Conservation (phyloP, 192 early-diverging fungal genomes). For the Podila epicladia region DNA sequence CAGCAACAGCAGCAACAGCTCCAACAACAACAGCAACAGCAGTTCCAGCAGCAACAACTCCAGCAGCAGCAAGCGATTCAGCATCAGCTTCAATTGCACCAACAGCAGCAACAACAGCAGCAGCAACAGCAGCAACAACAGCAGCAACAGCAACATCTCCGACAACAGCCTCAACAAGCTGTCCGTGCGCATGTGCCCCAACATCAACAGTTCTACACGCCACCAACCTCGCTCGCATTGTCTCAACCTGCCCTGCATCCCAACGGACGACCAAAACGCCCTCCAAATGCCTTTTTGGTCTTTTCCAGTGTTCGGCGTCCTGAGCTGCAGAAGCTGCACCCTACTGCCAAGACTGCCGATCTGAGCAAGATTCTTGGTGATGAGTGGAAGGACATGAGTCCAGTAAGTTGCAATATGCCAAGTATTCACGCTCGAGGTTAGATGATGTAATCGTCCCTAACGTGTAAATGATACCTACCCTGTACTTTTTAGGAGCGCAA, state of each 20-base stretch:
- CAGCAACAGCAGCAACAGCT: constrained; percentile 17
- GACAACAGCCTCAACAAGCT: constrained; percentile 10
- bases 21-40: constrained; percentile 28
- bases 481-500: constrained; percentile 56
- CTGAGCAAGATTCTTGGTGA: constrained; percentile 73
- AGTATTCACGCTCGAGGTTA: neutral
- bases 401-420: constrained; percentile 25
- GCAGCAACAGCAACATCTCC: neutral
- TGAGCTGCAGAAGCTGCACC: constrained; percentile 66
- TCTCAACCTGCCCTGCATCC: constrained; percentile 26
- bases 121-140: constrained; percentile 25
- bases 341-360: constrained; percentile 67
- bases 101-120: constrained; percentile 25
- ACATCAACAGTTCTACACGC: constrained; percentile 16
- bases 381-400: constrained; percentile 68
- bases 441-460: too few relatives aligned
- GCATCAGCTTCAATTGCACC: constrained; percentile 16
- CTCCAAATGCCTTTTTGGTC: constrained; percentile 75
- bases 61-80: constrained; percentile 18
- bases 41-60: constrained; percentile 18
- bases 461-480: too few relatives aligned
- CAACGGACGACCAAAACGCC: constrained; percentile 62
- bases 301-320: constrained; percentile 73
- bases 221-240: constrained; percentile 7
- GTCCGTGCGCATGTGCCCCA: constrained; percentile 7